Conservation (phyloP, 2,329 filamentous ascomycete species). For the Orbilia javanica region DNA sequence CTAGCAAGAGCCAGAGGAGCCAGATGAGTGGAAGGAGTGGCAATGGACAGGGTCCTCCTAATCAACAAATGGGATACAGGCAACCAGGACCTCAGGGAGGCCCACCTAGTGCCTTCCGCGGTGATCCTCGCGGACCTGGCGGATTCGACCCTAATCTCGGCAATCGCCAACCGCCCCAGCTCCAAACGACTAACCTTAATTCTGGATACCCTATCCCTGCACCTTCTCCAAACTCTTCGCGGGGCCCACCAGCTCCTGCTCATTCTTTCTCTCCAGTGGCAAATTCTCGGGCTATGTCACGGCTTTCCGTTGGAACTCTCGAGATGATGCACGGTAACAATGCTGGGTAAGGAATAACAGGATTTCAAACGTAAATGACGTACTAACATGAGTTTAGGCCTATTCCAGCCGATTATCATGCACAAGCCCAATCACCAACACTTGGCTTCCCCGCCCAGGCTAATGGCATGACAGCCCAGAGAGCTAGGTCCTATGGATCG, state of each 20-base stretch:
- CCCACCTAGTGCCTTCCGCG: slow-evolving; percentile 36
- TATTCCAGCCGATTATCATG: slow-evolving; percentile 35
- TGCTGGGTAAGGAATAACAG: slow-evolving; percentile 27
- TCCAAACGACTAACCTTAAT: slow-evolving; percentile 42
- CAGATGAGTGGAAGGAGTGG: slow-evolving; percentile 52
- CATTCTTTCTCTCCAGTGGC: slow-evolving; percentile 53
- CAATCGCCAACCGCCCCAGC: slow-evolving; percentile 46
- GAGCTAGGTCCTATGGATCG: slow-evolving; percentile 36
- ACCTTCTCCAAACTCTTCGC: slow-evolving; percentile 39
- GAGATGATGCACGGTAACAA: slow-evolving; percentile 55
- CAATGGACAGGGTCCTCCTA: slow-evolving; percentile 22
- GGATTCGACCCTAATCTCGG: slow-evolving; percentile 51
- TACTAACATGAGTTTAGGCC: slow-evolving; percentile 42
- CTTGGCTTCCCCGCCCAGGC: slow-evolving; percentile 25
- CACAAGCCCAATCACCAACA: slow-evolving; percentile 47
- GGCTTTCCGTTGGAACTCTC: slow-evolving; percentile 50
- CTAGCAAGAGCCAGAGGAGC: slow-evolving; percentile 42
- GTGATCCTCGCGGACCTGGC: slow-evolving; percentile 47
- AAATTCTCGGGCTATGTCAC: slow-evolving; percentile 54
- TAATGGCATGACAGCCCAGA: slow-evolving; percentile 22
- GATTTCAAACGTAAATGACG: not conserved
- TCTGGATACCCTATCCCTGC: slow-evolving; percentile 40
- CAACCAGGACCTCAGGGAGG: slow-evolving; percentile 27
- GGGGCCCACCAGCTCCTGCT: slow-evolving; percentile 50
- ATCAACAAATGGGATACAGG: slow-evolving; percentile 23